Base-by-base conservation (phyloP, 2,329 filamentous ascomycete genomes). In the Talaromyces sp. region DNA sequence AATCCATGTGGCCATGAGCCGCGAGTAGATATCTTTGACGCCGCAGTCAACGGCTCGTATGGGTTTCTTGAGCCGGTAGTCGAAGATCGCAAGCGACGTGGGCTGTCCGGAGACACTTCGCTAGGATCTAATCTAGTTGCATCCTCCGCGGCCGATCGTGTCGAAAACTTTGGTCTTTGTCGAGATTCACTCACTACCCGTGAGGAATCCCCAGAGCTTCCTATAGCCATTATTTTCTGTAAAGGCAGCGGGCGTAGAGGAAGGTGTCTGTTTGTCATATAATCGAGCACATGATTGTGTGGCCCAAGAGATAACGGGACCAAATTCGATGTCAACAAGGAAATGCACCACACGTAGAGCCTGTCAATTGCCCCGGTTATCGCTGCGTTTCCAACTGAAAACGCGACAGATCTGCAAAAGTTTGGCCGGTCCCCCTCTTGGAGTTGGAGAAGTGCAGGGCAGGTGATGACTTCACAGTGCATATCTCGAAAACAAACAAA, bases 61-160 rank as follows among this genome's bases (percentile, higher is more conserved):
- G 65, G 66, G 55, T 65, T 68, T 43, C 62, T 29, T n/a, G 43
- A 12, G 19, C 10, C 8, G 43, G 19, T 24, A 12, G 63, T 61
- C 38, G 62, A 63, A 64, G 65, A 66, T 21, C 65, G 64, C 35
- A 68, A 61, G n/a, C 69, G 58, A 26, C 66, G 64, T 53, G 61
- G 64, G 29, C 65, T 66, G 35, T 69, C 67, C 21, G 68, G 61
- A 27, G 65, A 65, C 35, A 64, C 56, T 27, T 74, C 73, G 55
- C 64, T 70, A 32, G 72, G 72, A 51, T 67, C 74, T 31, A 76
- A 63, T 56, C 72, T 69, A 19, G 69, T 67, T 32, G 65, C 70
- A 69, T 76, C 74, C 66, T 74, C 74, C 64, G 70, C 63, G 41
- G 74, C 68, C 9, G 73, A 72, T 60, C 73, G 72, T 54, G 74